Evolutionary conservation across 371 early-diverging fungal species (phyloP), one percentile per base, ranked within the genome.

Genomic region (Apophysomyces ossiformis): DNA sequence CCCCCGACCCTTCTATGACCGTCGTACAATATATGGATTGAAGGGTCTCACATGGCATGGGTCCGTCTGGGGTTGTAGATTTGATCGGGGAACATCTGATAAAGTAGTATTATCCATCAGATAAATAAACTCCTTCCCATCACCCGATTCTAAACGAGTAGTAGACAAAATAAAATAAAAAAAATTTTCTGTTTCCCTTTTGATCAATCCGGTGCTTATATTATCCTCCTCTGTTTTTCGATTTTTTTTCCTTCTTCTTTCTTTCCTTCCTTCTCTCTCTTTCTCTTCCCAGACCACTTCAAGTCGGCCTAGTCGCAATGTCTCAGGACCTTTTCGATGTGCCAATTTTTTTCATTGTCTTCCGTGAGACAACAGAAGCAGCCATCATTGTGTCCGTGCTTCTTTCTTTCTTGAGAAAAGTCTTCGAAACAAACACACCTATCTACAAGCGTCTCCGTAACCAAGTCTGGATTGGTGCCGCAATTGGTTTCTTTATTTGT

Each of bases 301-400:
- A 26, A 26, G 32, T 26, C 32, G 32, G 32, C 32, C 45, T 37
- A 64, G 32, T 26, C 32, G 32, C 32, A 26, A 26, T 69, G 66
- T 66, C 74, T 13, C 68, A 65, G 67, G 81, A 84, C 60, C 74
- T 86, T 36, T 93, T 93, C 74, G 85, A 89, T 47, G 83, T 92
- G 5, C 92, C 94, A 0, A 85, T 93, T 61, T 95, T 92, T 74
- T 93, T 95, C 65, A 90, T 95, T 58, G 68, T 95, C 60, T 89
- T 93, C 67, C 85, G 95, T 59, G 94, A 94, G 79, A 90, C 93
- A 44, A 81, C 87, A 5, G 96, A 95, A 78, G 92, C 91, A 8
- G 86, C 92, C 32, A 88, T 95, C 68, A 89, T 95, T 69, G 83
- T 95, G 50, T 89, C 92, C 7, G 92, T 95, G 38, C 71, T 94